These are phyloP conservation scores for Hanseniaspora guilliermondii DNA, from an alignment of 805 yeast species.

Conservation along the genomic window DNA sequence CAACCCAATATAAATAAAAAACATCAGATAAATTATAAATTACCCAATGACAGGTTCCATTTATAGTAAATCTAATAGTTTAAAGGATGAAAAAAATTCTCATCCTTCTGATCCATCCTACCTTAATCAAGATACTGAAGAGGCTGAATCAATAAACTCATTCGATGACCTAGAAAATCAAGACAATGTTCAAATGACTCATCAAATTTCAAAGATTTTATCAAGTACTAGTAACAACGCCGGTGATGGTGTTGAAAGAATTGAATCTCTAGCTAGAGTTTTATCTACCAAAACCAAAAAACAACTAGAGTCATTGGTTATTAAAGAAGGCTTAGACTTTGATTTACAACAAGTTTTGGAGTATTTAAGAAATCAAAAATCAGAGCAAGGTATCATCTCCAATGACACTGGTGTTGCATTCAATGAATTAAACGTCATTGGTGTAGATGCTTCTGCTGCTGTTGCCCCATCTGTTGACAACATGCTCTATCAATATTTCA, in stretches of 20 bases:
- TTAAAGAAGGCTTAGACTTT: slow-evolving; percentile 34
- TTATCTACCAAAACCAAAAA: slow-evolving; percentile 38
- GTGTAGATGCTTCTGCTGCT: slow-evolving; percentile 43
- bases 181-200: slow-evolving; percentile 23
- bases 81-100: neutral
- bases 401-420: slow-evolving; percentile 42
- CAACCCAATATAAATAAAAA: neutral
- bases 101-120: neutral
- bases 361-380: slow-evolving; percentile 29
- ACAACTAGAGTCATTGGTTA: slow-evolving; percentile 35
- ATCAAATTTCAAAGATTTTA: slow-evolving; percentile 25
- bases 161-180: slow-evolving; percentile 19
- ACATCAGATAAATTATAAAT: neutral
- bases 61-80: neutral
- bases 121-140: neutral
- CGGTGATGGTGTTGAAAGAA: slow-evolving; percentile 26
- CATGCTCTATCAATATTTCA: slow-evolving; percentile 28
- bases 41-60: neutral
- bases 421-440: slow-evolving; percentile 34
- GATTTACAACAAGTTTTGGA: slow-evolving; percentile 34
- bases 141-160: slow-evolving; percentile 1
- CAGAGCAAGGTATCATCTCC: slow-evolving; percentile 36
- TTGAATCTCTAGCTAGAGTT: slow-evolving; percentile 39
- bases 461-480: slow-evolving; percentile 37
- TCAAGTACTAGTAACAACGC: slow-evolving; percentile 20